Evolutionary conservation across 2,329 filamentous ascomycete genomes (phyloP).

Genomic region (Bipolaris gigantea): DNA sequence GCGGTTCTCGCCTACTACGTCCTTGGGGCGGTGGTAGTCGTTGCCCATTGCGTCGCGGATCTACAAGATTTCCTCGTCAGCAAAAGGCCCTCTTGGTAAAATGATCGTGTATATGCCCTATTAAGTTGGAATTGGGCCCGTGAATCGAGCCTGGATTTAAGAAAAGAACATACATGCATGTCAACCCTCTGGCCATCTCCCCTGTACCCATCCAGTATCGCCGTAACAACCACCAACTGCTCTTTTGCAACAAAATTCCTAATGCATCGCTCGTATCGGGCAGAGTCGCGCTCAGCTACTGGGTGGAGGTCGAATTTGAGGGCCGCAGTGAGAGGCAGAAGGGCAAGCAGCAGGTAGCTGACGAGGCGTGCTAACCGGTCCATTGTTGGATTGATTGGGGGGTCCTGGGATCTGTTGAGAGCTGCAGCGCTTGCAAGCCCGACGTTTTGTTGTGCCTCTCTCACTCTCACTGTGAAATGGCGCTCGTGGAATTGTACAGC

Average conservation of each 20-base stretch:
- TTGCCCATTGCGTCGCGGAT: conserved; percentile 95
- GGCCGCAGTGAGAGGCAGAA: conserved; percentile 58
- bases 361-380: conserved; percentile 40
- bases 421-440: conserved; percentile 14
- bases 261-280: conserved; percentile 81
- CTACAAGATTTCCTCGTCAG: conserved; percentile 52
- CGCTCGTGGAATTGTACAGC: conserved; percentile 25
- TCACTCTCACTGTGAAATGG: conserved; percentile 14
- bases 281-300: conserved; percentile 62
- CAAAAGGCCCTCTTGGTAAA: neutral
- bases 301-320: conserved; percentile 93
- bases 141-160: too few relatives aligned
- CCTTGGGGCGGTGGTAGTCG: conserved; percentile 89
- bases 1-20: conserved; percentile 87
- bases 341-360: conserved; percentile 40
- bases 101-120: too few relatives aligned
- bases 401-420: conserved; percentile 16
- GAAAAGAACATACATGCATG: conserved; percentile 75
- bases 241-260: conserved; percentile 93
- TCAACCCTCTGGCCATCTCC: conserved; percentile 93
- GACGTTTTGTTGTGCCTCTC: conserved; percentile 9
- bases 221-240: conserved; percentile 92
- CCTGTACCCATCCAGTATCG: conserved; percentile 79
- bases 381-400: conserved; percentile 27
- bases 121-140: too few relatives aligned